phyloP scores from a whole-genome alignment of 176 grass and related monocot genomes.

The Cocos nucifera region DNA sequence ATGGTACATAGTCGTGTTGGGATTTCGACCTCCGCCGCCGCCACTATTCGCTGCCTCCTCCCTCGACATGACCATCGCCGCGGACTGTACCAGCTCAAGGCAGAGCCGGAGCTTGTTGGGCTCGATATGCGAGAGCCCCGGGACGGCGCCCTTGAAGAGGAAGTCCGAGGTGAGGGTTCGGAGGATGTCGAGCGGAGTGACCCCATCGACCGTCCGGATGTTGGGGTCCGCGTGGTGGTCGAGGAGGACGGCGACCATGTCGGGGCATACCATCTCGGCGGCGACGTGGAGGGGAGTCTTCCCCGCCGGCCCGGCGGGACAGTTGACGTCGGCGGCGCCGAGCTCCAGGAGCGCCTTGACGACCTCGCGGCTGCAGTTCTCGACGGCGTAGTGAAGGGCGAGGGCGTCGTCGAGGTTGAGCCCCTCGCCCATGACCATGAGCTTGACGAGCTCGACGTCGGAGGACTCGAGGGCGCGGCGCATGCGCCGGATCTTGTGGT shows the following conservation, averaged over 20 bases:
- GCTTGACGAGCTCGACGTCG: constrained; percentile 95
- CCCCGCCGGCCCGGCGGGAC: constrained; percentile 65
- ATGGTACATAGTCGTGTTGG: constrained; percentile 18
- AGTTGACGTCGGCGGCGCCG: constrained; percentile 91
- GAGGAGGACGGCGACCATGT: constrained; percentile 97
- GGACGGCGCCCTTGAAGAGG: constrained; percentile 94
- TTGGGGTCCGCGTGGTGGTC: constrained; percentile 98
- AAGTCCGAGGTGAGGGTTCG: constrained; percentile 96
- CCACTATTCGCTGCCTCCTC: constrained; percentile 53
- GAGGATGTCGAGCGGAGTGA: constrained; percentile 90
- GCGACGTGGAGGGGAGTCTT: constrained; percentile 94
- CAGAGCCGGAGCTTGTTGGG: constrained; percentile 96
- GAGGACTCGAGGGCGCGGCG: constrained; percentile 91
- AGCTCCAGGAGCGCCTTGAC: constrained; percentile 96
- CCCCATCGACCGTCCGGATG: constrained; percentile 91
- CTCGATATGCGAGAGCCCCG: constrained; percentile 84
- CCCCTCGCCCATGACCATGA: constrained; percentile 99
- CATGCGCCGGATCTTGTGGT: constrained; percentile 99
- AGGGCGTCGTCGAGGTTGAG: constrained; percentile 96
- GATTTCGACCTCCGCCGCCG: neutral
- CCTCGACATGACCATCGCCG: constrained; percentile 85
- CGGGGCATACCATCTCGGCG: constrained; percentile 97
- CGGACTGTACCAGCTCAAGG: constrained; percentile 94
- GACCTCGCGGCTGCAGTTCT: constrained; percentile 97
- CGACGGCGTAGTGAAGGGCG: constrained; percentile 92